These are phyloP conservation scores for Platanthera guangdongensis DNA, from an alignment of 106 monocot species.

Conservation along the genomic window DNA sequence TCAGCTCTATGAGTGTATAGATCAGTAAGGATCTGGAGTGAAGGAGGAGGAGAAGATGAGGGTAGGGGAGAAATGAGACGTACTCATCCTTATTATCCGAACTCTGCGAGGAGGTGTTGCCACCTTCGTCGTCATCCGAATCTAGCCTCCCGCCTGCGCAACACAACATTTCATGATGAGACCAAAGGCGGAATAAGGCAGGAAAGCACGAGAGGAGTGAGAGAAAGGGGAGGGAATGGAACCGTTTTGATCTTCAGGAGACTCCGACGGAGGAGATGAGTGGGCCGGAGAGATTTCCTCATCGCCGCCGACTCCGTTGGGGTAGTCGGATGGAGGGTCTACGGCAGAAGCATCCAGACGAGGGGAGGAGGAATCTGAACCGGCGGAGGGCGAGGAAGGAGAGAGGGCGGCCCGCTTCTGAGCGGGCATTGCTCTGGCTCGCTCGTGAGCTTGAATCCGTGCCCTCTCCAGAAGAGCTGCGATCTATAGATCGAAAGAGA, in stretches of 20 bases:
- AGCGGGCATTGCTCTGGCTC: slow-evolving; percentile 3
- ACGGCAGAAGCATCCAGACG: not conserved
- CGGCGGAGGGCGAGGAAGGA: not conserved
- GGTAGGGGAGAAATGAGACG: not conserved
- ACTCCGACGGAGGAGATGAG: not conserved
- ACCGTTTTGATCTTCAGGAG: slow-evolving; percentile 6
- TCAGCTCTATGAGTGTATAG: not conserved
- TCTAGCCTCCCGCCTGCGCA: not conserved
- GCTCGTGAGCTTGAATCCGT: not conserved
- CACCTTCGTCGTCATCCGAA: slow-evolving; percentile 13
- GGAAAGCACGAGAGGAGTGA: not conserved
- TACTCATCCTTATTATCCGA: slow-evolving; percentile 9
- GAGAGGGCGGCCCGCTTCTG: slow-evolving; percentile 9
- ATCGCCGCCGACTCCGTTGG: not conserved
- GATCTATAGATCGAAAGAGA: not conserved
- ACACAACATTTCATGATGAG: not conserved
- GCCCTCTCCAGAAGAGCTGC: not conserved
- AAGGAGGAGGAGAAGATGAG: not conserved
- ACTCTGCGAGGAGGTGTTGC: slow-evolving; percentile 8
- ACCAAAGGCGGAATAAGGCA: not conserved
- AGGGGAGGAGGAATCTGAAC: not conserved
- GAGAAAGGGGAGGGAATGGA: not conserved
- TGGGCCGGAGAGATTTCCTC: not conserved
- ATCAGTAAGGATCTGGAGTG: not conserved
- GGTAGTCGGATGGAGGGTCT: not conserved